Conservation (phyloP, 2,329 filamentous ascomycete genomes). For the Onygena corvina region DNA sequence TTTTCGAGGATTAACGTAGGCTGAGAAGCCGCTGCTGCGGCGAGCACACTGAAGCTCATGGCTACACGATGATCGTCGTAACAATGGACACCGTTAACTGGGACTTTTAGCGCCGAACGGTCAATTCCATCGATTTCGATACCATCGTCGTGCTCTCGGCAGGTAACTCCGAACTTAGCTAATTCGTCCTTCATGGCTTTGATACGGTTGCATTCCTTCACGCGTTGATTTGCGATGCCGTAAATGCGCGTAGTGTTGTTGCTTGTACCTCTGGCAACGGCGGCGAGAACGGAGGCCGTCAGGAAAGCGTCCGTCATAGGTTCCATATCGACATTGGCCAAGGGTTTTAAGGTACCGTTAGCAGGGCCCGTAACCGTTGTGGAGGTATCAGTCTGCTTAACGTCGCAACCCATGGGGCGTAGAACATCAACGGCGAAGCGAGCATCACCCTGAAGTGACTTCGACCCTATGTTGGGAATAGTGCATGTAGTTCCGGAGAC, state of each 20-base stretch:
- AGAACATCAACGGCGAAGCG: slow-evolving; percentile 86
- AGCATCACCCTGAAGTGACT: slow-evolving; percentile 86
- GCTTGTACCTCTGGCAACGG: slow-evolving; percentile 63
- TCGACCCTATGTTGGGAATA: slow-evolving; percentile 87
- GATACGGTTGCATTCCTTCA: slow-evolving; percentile 97
- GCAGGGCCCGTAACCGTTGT: slow-evolving; percentile 89
- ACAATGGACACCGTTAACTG: slow-evolving; percentile 64
- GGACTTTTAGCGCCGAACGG: slow-evolving; percentile 41
- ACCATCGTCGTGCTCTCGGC: slow-evolving; percentile 85
- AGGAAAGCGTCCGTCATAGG: slow-evolving; percentile 98
- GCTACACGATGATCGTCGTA: slow-evolving; percentile 97
- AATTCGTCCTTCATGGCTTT: slow-evolving; percentile 89
- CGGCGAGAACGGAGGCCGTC: slow-evolving; percentile 83
- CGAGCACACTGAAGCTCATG: slow-evolving; percentile 91
- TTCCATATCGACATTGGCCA: slow-evolving; percentile 90
- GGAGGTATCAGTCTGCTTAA: slow-evolving; percentile 70
- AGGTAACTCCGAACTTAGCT: slow-evolving; percentile 80
- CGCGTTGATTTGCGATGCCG: slow-evolving; percentile 92
- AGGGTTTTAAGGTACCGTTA: slow-evolving; percentile 57
- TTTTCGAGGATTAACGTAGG: slow-evolving; percentile 73
- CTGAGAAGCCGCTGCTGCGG: slow-evolving; percentile 53
- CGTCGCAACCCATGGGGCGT: slow-evolving; percentile 81
- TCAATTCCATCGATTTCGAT: slow-evolving; percentile 54
- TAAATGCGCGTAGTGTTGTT: slow-evolving; percentile 64
- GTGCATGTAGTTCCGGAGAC: slow-evolving; percentile 94